phyloP scores from a whole-genome alignment of 1,284 basidiomycete genomes.

The Rhodotorula sp. region DNA sequence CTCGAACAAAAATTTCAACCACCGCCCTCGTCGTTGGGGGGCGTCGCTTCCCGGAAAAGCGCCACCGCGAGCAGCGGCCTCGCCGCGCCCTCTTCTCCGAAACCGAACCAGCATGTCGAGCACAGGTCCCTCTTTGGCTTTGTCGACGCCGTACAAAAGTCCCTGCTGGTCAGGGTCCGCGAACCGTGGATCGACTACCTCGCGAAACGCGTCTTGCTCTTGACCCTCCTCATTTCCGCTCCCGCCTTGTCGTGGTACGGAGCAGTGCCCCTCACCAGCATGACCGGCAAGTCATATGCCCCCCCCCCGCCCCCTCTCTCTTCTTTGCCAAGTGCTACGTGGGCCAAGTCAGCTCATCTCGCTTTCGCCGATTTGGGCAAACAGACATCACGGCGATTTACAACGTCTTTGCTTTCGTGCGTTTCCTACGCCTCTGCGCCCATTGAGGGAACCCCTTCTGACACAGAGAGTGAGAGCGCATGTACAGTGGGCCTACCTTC shows the following conservation, averaged over 20 bases:
- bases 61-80: neutral
- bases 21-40: neutral
- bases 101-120: slow-evolving; percentile 2
- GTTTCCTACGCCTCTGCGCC: neutral
- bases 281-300: slow-evolving; percentile 21
- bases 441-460: no score
- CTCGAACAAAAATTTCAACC: neutral
- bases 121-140: neutral
- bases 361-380: neutral
- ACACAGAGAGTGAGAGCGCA: no score
- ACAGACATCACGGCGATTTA: slow-evolving; percentile 44
- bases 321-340: neutral
- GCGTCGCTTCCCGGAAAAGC: neutral
- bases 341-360: neutral
- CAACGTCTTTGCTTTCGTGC: slow-evolving; percentile 42
- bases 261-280: slow-evolving; percentile 39
- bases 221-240: slow-evolving; percentile 39
- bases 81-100: neutral
- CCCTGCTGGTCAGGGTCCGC: slow-evolving; percentile 5
- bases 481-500: slow-evolving; percentile 44
- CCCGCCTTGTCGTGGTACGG: slow-evolving; percentile 43
- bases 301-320: no score
- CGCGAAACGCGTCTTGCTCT: slow-evolving; percentile 15
- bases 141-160: neutral
- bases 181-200: slow-evolving; percentile 28